A percentile compares a stretch with the other conserved stretches of the same genome.
Conservation (phyloP, 129 eudicot genomes). For the Lactuca sativa region DNA sequence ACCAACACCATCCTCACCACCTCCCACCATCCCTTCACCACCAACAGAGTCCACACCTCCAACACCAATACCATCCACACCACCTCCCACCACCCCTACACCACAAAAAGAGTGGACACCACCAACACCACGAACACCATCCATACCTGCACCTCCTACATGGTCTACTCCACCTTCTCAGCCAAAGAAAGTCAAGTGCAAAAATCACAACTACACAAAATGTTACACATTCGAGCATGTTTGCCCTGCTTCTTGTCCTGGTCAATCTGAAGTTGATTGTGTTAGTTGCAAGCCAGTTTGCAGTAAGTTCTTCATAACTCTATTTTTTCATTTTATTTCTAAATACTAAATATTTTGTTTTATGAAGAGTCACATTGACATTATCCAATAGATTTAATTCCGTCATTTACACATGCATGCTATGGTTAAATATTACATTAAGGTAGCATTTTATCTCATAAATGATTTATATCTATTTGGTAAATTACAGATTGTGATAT, state of each 20-base stretch:
- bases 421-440: neutral
- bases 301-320: slow-evolving; percentile 48
- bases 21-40: slow-evolving; percentile 4
- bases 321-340: neutral
- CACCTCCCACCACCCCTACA: slow-evolving; percentile 18
- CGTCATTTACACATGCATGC: neutral
- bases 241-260: slow-evolving; percentile 61
- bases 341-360: neutral
- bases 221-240: slow-evolving; percentile 51
- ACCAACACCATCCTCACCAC: slow-evolving; percentile 7
- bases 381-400: neutral
- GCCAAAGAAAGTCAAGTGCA: slow-evolving; percentile 53
- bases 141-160: slow-evolving; percentile 14
- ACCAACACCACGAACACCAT: slow-evolving; percentile 16
- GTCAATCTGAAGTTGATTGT: slow-evolving; percentile 65
- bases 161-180: slow-evolving; percentile 24
- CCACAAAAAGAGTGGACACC: neutral
- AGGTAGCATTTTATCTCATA: too few species aligned
- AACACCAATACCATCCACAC: neutral
- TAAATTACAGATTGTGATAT: slow-evolving; percentile 54
- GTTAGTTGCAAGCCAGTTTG: slow-evolving; percentile 78
- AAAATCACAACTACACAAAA: slow-evolving; percentile 45
- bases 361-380: neutral
- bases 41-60: slow-evolving; percentile 19
- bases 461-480: neutral